phyloP scores from a whole-genome alignment of 2,329 filamentous ascomycete species.

The Curvularia verruculosa region DNA sequence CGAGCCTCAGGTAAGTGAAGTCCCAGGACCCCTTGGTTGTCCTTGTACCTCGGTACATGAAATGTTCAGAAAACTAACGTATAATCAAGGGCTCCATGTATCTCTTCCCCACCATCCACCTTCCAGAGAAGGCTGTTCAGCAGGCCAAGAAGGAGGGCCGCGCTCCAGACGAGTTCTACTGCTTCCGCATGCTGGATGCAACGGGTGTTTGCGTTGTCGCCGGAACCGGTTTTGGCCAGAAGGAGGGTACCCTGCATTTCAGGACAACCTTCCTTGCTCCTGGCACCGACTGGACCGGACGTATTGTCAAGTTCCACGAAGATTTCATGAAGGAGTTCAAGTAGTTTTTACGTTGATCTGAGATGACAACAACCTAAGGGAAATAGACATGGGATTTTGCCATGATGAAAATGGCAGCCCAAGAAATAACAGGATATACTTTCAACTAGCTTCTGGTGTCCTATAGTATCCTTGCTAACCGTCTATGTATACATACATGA shows the following conservation, averaged over 20 bases:
- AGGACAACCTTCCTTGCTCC: constrained; percentile 95
- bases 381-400: not conserved
- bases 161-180: constrained; percentile 90
- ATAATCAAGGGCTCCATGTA: constrained; percentile 81
- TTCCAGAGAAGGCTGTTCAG: constrained; percentile 76
- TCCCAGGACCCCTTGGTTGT: not conserved
- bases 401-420: not conserved
- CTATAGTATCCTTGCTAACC: not conserved
- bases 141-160: constrained; percentile 76
- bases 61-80: constrained; percentile 1
- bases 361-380: too few species aligned
- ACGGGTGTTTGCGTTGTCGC: constrained; percentile 95
- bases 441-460: not conserved
- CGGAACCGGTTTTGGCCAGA: constrained; percentile 92
- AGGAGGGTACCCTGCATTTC: constrained; percentile 89
- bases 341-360: constrained; percentile 10
- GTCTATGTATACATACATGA: not conserved
- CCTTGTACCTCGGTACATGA: not conserved
- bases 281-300: constrained; percentile 90
- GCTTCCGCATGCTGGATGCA: constrained; percentile 84
- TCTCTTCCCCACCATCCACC: constrained; percentile 90
- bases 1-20: constrained; percentile 67
- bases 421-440: not conserved
- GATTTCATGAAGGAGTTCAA: constrained; percentile 86
- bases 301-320: constrained; percentile 87